phyloP scores from a whole-genome alignment of 495 filamentous ascomycete genomes.

The Penicillium herquei region DNA sequence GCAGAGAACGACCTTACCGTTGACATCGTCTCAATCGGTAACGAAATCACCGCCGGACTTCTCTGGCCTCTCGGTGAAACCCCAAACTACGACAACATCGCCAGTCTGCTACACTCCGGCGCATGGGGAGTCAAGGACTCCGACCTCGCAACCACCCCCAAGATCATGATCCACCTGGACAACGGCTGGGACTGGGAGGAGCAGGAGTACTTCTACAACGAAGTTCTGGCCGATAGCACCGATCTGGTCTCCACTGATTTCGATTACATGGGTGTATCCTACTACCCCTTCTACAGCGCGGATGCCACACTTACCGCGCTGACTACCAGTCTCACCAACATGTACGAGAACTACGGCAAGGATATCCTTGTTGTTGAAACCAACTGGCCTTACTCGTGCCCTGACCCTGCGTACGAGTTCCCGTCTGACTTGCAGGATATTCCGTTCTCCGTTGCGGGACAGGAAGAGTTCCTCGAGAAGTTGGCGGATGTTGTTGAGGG shows the following conservation, averaged over 20 bases:
- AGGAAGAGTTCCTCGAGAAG: conserved; percentile 54
- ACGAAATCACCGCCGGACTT: conserved; percentile 64
- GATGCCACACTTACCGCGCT: conserved; percentile 55
- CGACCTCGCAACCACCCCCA: conserved; percentile 50
- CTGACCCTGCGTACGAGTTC: conserved; percentile 52
- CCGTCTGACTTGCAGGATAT: conserved; percentile 55
- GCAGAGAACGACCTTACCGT: conserved; percentile 51
- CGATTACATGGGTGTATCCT: conserved; percentile 69
- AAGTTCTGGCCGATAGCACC: conserved; percentile 49
- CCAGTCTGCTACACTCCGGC: conserved; percentile 59
- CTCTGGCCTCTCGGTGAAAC: conserved; percentile 61
- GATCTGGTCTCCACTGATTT: conserved; percentile 54
- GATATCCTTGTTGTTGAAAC: conserved; percentile 63
- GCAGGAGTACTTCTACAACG: conserved; percentile 63
- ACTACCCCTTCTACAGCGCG: conserved; percentile 65
- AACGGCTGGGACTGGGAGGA: conserved; percentile 66
- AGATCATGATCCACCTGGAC: conserved; percentile 69
- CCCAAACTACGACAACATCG: conserved; percentile 56
- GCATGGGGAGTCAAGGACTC: conserved; percentile 63
- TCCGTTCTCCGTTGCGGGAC: conserved; percentile 60
- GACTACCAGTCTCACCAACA: conserved; percentile 54
- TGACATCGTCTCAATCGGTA: conserved; percentile 65
- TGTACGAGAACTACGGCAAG: conserved; percentile 59
- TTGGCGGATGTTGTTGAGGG: conserved; percentile 53
- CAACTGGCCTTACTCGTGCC: conserved; percentile 64